phyloP scores from a whole-genome alignment of 805 yeast species.

The Pichia occidentalis region DNA sequence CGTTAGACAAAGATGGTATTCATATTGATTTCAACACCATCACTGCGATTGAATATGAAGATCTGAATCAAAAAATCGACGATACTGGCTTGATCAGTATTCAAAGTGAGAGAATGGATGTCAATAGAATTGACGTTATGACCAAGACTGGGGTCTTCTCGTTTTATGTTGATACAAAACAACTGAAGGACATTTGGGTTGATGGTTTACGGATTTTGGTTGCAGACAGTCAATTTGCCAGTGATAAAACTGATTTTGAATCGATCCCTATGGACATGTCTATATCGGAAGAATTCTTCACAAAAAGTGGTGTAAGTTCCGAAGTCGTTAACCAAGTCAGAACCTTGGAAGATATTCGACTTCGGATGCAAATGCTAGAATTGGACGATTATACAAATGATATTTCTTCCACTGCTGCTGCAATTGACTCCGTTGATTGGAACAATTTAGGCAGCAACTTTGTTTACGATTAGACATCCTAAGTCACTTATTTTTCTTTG shows the following conservation, averaged over 20 bases:
- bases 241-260: slow-evolving; percentile 23
- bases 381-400: slow-evolving; percentile 24
- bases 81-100: slow-evolving; percentile 46
- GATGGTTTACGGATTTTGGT: slow-evolving; percentile 63
- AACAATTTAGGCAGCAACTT: slow-evolving; percentile 3
- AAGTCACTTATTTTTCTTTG: neutral
- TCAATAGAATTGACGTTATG: slow-evolving; percentile 21
- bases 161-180: slow-evolving; percentile 68
- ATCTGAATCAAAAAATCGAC: slow-evolving; percentile 32
- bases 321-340: slow-evolving; percentile 37
- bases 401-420: slow-evolving; percentile 10
- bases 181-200: slow-evolving; percentile 64
- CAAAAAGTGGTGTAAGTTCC: slow-evolving; percentile 6
- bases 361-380: slow-evolving; percentile 43
- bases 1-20: slow-evolving; percentile 50
- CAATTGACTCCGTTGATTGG: slow-evolving; percentile 2
- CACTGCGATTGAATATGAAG: slow-evolving; percentile 39
- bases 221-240: slow-evolving; percentile 33
- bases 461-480: slow-evolving; percentile 4
- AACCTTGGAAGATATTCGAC: slow-evolving; percentile 39
- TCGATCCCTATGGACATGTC: slow-evolving; percentile 5
- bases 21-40: slow-evolving; percentile 49
- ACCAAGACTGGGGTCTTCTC: slow-evolving; percentile 32
- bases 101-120: slow-evolving; percentile 39
- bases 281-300: slow-evolving; percentile 9